Evolutionary conservation across 2,329 filamentous ascomycete genomes (phyloP).

Genomic region (Cryoendolithus antarcticus): DNA sequence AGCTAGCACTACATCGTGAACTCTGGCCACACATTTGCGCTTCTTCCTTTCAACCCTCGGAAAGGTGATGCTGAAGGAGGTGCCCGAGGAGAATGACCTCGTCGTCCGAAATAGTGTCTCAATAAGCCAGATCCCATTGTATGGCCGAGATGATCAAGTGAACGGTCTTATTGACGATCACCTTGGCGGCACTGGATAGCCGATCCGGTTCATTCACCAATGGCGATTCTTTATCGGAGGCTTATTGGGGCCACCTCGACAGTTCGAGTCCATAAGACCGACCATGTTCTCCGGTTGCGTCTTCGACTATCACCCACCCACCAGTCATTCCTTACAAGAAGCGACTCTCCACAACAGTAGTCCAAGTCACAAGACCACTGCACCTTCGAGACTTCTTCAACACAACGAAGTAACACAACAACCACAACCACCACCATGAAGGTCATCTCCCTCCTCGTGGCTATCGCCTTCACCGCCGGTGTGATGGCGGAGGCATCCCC

Average conservation of each 20-base stretch:
- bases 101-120: neutral
- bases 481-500: neutral
- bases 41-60: too few species aligned
- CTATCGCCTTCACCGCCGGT: slow-evolving; percentile 9
- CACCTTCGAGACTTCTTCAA: neutral
- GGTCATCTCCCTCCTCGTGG: slow-evolving; percentile 9
- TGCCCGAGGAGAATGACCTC: slow-evolving; percentile 1
- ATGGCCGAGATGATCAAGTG: neutral
- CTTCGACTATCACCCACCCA: slow-evolving; percentile 5
- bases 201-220: slow-evolving; percentile 1
- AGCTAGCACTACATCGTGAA: slow-evolving; percentile 1
- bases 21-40: too few species aligned
- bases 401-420: slow-evolving; percentile 2
- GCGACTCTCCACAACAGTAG: neutral
- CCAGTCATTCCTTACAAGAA: slow-evolving; percentile 8
- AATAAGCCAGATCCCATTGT: neutral
- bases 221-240: neutral
- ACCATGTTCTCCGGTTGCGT: slow-evolving; percentile 3
- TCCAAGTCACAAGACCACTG: slow-evolving; percentile 4
- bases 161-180: slow-evolving; percentile 1
- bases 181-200: neutral
- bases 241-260: slow-evolving; percentile 9
- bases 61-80: neutral
- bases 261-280: slow-evolving; percentile 3
- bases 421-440: slow-evolving; percentile 13